Conservation (phyloP, 2,329 filamentous ascomycete species). For the Hymenoscyphus linearis region DNA sequence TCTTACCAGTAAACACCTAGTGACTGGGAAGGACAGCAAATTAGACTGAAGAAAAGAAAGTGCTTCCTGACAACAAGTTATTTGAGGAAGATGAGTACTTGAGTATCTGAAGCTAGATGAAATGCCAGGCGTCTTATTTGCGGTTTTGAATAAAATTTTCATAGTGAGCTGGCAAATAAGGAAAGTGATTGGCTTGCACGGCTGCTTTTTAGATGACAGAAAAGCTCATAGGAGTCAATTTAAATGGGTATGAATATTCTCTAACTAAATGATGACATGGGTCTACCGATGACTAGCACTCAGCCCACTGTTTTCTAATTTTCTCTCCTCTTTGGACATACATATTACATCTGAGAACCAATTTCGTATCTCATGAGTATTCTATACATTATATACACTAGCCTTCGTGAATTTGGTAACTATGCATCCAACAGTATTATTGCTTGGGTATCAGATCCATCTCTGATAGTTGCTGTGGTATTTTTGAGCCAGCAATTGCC, state of each 20-base stretch:
- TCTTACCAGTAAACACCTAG: no score
- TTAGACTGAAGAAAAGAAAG: no score
- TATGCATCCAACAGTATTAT: background rate
- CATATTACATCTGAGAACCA: background rate
- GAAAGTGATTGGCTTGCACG: no score
- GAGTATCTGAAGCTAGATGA: no score
- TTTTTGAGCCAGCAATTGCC: slow-evolving; percentile 14
- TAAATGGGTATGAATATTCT: background rate
- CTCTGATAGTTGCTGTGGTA: background rate
- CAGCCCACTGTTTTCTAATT: background rate
- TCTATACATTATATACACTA: background rate
- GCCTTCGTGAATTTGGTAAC: background rate
- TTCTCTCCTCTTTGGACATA: background rate
- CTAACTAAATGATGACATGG: background rate
- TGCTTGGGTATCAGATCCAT: background rate
- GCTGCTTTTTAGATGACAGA: no score
- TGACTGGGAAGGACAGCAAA: no score
- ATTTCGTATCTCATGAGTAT: background rate
- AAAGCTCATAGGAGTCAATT: no score
- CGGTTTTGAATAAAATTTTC: no score
- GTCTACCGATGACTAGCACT: background rate
- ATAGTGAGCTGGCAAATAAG: no score
- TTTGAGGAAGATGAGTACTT: no score
- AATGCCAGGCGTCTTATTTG: no score
- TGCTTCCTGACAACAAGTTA: no score